Base-by-base conservation (phyloP, 2,329 filamentous ascomycete genomes). In the Cladosporium sp. region DNA sequence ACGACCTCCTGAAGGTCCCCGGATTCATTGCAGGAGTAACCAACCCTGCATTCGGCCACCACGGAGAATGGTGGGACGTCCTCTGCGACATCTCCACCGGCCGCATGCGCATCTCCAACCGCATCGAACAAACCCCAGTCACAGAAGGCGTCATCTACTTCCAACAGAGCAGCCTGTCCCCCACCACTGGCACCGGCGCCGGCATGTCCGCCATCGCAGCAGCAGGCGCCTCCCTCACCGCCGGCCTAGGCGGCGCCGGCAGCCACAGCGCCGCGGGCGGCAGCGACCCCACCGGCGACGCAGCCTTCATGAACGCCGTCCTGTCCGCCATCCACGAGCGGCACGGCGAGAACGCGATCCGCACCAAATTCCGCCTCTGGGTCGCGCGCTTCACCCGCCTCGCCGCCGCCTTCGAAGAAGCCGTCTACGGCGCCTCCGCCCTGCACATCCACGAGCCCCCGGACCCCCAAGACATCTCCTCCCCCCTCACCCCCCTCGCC, bases 1-100 rank as follows among this genome's bases (percentile, higher is more conserved):
- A 98, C 60, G 93, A 97, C 67, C 79, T 98, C 9, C 79, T 98
- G 44, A 92, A 95, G 63, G 93, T 98, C 0, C 92, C 93, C 6
- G 93, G 93, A 2, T 98, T 98, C 70, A 95, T 98, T 62, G 93
- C 93, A 2, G 93, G 93, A 53, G 93, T 98, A 38, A 98, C 92
- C 1, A 98, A 98, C 66, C 93, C 93, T 5, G 92, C 90, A 0
- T 98, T 98, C 68, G 90, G 92, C 56, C 83, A 90, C 64, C 92
- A 97, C 64, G 88, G 87, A 0, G 91, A 96, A 67, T 98, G 93
- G 93, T 98, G 93, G 93, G 93, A 98, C 70, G 73, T 98, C 9
- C 78, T 98, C 10, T 98, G 93, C 69, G 93, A 98, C 69, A 76
- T 98, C 40, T 87, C 91, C 0, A 92, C 85, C 1, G 93, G 93